Percentiles rank a stretch among this genome's conserved stretches.
Conservation (phyloP, 1,284 basidiomycete species). For the Coniferiporia weirii region DNA sequence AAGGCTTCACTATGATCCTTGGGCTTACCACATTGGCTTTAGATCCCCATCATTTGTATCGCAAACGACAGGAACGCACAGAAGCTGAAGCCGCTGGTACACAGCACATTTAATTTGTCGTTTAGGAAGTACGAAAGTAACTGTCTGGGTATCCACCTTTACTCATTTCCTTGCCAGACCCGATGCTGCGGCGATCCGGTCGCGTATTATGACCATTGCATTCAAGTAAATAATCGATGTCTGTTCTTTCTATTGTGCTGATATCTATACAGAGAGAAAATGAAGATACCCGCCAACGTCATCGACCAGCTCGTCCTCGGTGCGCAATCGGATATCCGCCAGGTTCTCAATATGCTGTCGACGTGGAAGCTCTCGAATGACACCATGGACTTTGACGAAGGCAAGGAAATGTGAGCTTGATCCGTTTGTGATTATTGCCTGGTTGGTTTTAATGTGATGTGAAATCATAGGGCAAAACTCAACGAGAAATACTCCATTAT, state of each 20-base stretch:
- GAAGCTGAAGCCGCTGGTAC: constrained; percentile 86
- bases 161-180: constrained; percentile 48
- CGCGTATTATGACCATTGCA: constrained; percentile 82
- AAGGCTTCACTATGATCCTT: background rate
- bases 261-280: constrained; percentile 63
- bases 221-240: constrained; percentile 60
- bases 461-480: constrained; percentile 59
- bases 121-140: constrained; percentile 62
- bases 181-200: constrained; percentile 67
- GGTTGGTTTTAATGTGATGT: constrained; percentile 2
- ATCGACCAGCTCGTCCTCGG: constrained; percentile 89
- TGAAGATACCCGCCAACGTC: constrained; percentile 87
- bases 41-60: constrained; percentile 98
- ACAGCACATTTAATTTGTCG: constrained; percentile 70
- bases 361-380: constrained; percentile 84
- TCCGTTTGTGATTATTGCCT: background rate
- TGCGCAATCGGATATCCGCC: constrained; percentile 92
- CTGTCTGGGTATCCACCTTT: background rate
- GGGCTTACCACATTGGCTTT: background rate
- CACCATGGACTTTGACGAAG: constrained; percentile 86
- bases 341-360: constrained; percentile 96
- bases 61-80: constrained; percentile 85
- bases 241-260: constrained; percentile 1
- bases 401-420: constrained; percentile 67
- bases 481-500: constrained; percentile 92